Evolutionary conservation across 2,329 filamentous ascomycete genomes (phyloP), one percentile per base, ranked within the genome.

Genomic region (Emydomyces testavorans): DNA sequence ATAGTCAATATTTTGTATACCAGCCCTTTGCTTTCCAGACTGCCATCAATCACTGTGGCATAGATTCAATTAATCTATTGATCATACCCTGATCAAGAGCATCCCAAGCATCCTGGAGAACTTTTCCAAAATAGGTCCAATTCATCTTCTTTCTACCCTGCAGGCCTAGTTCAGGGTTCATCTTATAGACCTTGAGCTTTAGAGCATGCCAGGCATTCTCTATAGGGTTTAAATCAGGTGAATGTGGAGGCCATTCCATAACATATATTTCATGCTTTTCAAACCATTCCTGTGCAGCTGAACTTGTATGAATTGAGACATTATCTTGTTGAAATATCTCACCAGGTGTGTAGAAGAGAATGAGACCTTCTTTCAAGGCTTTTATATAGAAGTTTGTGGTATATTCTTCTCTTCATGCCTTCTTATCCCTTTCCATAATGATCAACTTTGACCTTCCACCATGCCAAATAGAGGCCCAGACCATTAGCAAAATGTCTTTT

Each of bases 311-410:
- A 20, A 39, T 34, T 10, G 16, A 23, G 4, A 52, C 43, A 24
- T 53, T 52, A 50, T 56, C 54, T 46, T 56, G 51, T 37, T 50
- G 32, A 46, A 56, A 56, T 16, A 49, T 41, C 23, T 24, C 11
- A n/a, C 26, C 34, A 15, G 26, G 18, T 35, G 34, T 18, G 23
- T 47, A 50, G 23, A n/a, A 16, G 10, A 1, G 7, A 13, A 31
- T 43, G 15, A 45, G 26, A 36, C 20, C 15, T 5, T 28, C 20
- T 32, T 36, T 40, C 11, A 52, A 28, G 23, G 34, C 26, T 23
- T 47, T 20, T 18, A 35, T 16, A 39, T 53, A 47, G n/a, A 13
- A 48, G 15, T 41, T 43, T 5, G 34, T 40, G 28, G 47, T 49
- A 11, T 26, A 36, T 4, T 36, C 46, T 26, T 32, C 16, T 28